phyloP scores from a whole-genome alignment of 1,284 basidiomycete species.

The Ustilago shanxiensis region DNA sequence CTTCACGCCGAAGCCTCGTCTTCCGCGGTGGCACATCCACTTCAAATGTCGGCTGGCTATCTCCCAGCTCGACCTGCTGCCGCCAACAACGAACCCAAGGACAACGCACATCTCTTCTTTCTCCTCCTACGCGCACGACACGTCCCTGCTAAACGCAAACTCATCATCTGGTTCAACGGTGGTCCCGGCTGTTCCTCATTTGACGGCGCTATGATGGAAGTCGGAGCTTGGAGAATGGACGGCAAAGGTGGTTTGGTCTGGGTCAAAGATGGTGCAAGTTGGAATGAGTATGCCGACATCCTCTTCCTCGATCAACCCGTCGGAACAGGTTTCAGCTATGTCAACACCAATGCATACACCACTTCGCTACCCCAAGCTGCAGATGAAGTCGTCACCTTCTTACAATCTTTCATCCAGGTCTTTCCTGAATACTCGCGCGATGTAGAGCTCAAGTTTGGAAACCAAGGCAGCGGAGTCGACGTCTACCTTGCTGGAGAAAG shows the following conservation, averaged over 20 bases:
- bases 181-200: slow-evolving; percentile 97
- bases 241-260: slow-evolving; percentile 82
- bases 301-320: slow-evolving; percentile 97
- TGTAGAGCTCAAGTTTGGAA: slow-evolving; percentile 46
- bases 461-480: slow-evolving; percentile 80
- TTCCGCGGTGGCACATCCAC: slow-evolving; percentile 34
- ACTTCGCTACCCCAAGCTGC: slow-evolving; percentile 79
- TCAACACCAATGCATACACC: slow-evolving; percentile 85
- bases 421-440: slow-evolving; percentile 84
- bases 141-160: slow-evolving; percentile 84
- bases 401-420: slow-evolving; percentile 86
- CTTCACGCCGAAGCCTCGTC: slow-evolving; percentile 43
- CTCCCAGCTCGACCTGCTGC: slow-evolving; percentile 50
- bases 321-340: slow-evolving; percentile 93
- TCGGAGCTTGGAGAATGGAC: slow-evolving; percentile 85
- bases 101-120: slow-evolving; percentile 86
- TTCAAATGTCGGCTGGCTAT: slow-evolving; percentile 63
- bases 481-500: slow-evolving; percentile 26
- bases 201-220: slow-evolving; percentile 97
- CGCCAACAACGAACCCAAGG: slow-evolving; percentile 34
- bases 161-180: slow-evolving; percentile 98
- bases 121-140: slow-evolving; percentile 89
- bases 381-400: slow-evolving; percentile 83
- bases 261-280: slow-evolving; percentile 81
- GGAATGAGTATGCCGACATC: slow-evolving; percentile 99